Percentiles rank a stretch among this genome's conserved stretches.
Evolutionary conservation across 352 stramenopile species (phyloP).

Genomic region (Globisporangium carolinianum): DNA sequence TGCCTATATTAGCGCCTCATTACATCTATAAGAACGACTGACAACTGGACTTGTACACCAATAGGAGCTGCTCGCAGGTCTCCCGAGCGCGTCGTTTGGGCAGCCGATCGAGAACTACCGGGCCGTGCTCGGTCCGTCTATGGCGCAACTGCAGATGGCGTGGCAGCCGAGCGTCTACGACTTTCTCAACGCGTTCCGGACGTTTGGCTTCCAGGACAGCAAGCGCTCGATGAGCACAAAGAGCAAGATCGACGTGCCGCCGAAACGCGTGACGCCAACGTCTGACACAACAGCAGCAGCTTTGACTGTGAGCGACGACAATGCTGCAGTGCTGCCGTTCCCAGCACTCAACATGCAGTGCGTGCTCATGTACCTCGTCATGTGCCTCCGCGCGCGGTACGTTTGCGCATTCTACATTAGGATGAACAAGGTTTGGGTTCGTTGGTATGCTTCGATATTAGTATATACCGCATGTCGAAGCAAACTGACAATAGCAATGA

Average conservation of each 20-base stretch:
- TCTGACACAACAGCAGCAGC: not conserved
- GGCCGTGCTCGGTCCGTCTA: slow-evolving; percentile 20
- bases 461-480: not conserved
- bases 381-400: slow-evolving; percentile 57
- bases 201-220: slow-evolving; percentile 76
- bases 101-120: slow-evolving; percentile 47
- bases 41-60: not conserved
- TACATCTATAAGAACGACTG: too few species aligned
- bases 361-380: slow-evolving; percentile 68
- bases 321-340: slow-evolving; percentile 30
- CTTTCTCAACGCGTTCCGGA: slow-evolving; percentile 69
- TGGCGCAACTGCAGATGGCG: slow-evolving; percentile 44
- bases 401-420: not conserved
- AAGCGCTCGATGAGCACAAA: slow-evolving; percentile 80
- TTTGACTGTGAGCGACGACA: slow-evolving; percentile 10
- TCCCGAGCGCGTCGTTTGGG: slow-evolving; percentile 44
- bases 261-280: slow-evolving; percentile 14
- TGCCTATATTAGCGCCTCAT: not conserved
- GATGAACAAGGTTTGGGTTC: too few species aligned
- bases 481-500: not conserved
- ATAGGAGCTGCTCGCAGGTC: slow-evolving; percentile 36
- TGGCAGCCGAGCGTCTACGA: slow-evolving; percentile 70
- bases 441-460: too few species aligned
- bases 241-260: slow-evolving; percentile 55
- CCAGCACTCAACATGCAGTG: slow-evolving; percentile 79